Evolutionary conservation across 768 basidiomycete genomes (phyloP).

Genomic region (Naganishia kalamii): DNA sequence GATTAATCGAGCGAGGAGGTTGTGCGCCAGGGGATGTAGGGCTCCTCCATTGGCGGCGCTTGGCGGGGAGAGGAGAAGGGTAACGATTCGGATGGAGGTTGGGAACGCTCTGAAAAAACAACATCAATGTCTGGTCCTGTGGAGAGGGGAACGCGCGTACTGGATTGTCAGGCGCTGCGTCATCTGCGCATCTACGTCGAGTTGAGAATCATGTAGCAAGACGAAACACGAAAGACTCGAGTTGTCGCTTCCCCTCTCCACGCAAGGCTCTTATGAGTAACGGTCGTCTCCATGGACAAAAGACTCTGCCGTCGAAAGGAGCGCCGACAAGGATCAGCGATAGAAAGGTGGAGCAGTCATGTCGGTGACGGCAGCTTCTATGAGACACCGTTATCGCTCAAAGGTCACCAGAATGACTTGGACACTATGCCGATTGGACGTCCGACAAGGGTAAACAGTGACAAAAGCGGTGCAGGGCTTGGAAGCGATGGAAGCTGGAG

Average conservation of each 20-base stretch:
- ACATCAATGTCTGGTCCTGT: background rate
- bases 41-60: background rate
- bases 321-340: too few species aligned
- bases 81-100: background rate
- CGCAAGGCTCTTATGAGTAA: too few species aligned
- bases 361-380: too few species aligned
- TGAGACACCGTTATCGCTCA: too few species aligned
- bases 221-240: background rate
- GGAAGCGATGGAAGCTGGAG: background rate
- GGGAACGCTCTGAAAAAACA: background rate
- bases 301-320: too few species aligned
- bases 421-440: background rate
- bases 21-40: constrained; percentile 8
- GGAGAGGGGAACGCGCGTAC: background rate
- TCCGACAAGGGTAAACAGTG: background rate
- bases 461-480: background rate
- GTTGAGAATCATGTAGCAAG: background rate
- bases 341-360: too few species aligned
- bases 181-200: background rate
- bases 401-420: too few species aligned
- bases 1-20: background rate
- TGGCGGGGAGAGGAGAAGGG: background rate
- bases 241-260: too few species aligned
- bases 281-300: too few species aligned
- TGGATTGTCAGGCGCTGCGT: background rate